Percentiles rank a stretch among this genome's conserved stretches.
These are phyloP conservation scores for Dryadomyces sulphureus DNA, from an alignment of 2,329 filamentous ascomycete species.

Conservation along the genomic window DNA sequence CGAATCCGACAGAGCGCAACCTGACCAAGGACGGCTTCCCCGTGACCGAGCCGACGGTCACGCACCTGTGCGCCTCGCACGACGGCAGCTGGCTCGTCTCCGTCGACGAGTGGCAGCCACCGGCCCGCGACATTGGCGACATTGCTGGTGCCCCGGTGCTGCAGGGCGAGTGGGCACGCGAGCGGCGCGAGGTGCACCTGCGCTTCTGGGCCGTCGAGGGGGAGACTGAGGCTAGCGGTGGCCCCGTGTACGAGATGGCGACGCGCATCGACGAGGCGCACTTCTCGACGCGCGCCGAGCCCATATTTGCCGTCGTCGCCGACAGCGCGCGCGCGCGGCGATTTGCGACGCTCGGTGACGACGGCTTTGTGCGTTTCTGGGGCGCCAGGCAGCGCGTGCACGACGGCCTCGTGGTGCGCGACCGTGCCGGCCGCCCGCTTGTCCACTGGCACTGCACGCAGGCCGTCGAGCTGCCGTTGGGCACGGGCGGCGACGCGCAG, in stretches of 20 bases:
- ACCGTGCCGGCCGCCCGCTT: constrained; percentile 45
- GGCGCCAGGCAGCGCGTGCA: constrained; percentile 54
- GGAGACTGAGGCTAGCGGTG: constrained; percentile 23
- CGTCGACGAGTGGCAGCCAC: constrained; percentile 78
- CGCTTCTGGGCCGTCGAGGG: constrained; percentile 74
- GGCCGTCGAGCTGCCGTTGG: constrained; percentile 28
- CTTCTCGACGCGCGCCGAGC: constrained; percentile 35
- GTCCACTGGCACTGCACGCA: constrained; percentile 62
- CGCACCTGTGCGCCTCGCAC: constrained; percentile 57
- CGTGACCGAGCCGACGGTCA: constrained; percentile 66
- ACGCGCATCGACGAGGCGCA: constrained; percentile 79
- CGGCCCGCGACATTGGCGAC: constrained; percentile 49
- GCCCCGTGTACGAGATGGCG: constrained; percentile 51
- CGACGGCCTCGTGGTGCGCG: constrained; percentile 40
- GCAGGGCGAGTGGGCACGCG: constrained; percentile 28
- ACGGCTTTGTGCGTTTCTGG: constrained; percentile 70
- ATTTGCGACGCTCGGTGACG: constrained; percentile 76
- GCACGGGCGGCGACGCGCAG: constrained; percentile 12
- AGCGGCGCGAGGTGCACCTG: constrained; percentile 59
- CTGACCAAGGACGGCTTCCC: constrained; percentile 54
- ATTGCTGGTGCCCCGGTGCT: constrained; percentile 27
- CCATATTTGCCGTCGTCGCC: constrained; percentile 58
- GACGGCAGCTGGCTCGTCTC: constrained; percentile 86
- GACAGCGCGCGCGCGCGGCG: constrained; percentile 48
- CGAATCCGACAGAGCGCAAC: constrained; percentile 72